phyloP scores from a whole-genome alignment of 2,329 filamentous ascomycete species.

The Parastagonospora nodorum region DNA sequence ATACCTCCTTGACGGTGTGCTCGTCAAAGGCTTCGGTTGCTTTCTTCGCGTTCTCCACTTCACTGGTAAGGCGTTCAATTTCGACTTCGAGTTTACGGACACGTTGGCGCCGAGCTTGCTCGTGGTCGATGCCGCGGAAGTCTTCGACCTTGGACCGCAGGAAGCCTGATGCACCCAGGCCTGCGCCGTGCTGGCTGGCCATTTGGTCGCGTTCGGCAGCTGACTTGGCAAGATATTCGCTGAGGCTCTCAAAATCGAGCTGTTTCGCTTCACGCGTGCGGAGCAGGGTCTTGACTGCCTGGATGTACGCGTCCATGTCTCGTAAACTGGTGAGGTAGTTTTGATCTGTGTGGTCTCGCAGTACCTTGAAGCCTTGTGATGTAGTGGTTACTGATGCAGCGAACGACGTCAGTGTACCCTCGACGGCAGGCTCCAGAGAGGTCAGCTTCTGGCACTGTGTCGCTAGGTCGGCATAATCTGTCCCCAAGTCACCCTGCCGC shows the following conservation, averaged over 20 bases:
- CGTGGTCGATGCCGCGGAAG: conserved; percentile 94
- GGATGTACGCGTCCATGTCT: conserved; percentile 94
- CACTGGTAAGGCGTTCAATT: conserved; percentile 84
- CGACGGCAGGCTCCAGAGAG: conserved; percentile 83
- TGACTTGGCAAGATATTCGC: conserved; percentile 92
- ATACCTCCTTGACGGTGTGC: conserved; percentile 90
- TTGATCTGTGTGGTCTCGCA: conserved; percentile 91
- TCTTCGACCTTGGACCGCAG: conserved; percentile 95
- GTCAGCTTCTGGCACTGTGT: conserved; percentile 95
- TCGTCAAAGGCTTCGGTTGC: conserved; percentile 94
- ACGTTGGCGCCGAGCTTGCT: conserved; percentile 84
- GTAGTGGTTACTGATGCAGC: conserved; percentile 85
- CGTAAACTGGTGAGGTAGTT: conserved; percentile 91
- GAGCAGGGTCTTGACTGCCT: conserved; percentile 83
- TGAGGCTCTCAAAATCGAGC: conserved; percentile 93
- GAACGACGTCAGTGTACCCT: conserved; percentile 81
- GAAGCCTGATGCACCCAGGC: conserved; percentile 80
- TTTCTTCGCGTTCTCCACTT: conserved; percentile 86
- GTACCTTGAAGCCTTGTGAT: conserved; percentile 73
- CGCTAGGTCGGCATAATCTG: conserved; percentile 85
- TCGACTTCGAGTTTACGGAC: conserved; percentile 88
- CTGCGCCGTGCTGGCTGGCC: conserved; percentile 66
- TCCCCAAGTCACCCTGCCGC: conserved; percentile 83
- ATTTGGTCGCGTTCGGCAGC: conserved; percentile 84
- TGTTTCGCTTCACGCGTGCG: conserved; percentile 97